Evolutionary conservation across 148 eudicot genomes (phyloP).

Genomic region (Nepenthes gracilis): DNA sequence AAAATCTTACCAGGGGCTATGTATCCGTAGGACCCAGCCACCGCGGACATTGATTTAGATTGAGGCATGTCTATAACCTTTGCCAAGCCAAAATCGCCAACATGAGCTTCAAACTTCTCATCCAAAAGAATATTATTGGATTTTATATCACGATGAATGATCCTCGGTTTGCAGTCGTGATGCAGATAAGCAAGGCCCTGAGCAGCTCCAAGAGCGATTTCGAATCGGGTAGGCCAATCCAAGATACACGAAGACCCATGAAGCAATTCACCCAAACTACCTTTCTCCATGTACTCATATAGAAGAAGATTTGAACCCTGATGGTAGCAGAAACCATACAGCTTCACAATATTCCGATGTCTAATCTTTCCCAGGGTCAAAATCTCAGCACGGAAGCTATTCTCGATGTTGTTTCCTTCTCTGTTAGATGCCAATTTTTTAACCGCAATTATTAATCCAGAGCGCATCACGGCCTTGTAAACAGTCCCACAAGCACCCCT

Average conservation of each 20-base stretch:
- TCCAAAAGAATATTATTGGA: constrained; percentile 88
- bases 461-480: constrained; percentile 74
- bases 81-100: constrained; percentile 97
- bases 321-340: constrained; percentile 85
- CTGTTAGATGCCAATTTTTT: constrained; percentile 82
- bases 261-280: constrained; percentile 90
- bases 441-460: constrained; percentile 65
- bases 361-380: constrained; percentile 85
- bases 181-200: constrained; percentile 90
- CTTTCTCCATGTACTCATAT: constrained; percentile 86
- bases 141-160: constrained; percentile 91
- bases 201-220: constrained; percentile 86
- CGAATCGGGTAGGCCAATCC: constrained; percentile 80
- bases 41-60: constrained; percentile 85
- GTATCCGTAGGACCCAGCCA: constrained; percentile 98
- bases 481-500: constrained; percentile 90
- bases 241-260: constrained; percentile 49
- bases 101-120: constrained; percentile 92
- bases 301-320: constrained; percentile 83
- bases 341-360: constrained; percentile 90
- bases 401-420: constrained; percentile 78
- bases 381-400: constrained; percentile 88
- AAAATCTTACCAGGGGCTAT: constrained; percentile 79
- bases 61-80: constrained; percentile 98
- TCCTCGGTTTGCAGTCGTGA: constrained; percentile 94